Base-by-base conservation (phyloP, 2,329 filamentous ascomycete species). In the Penicillium sp. region DNA sequence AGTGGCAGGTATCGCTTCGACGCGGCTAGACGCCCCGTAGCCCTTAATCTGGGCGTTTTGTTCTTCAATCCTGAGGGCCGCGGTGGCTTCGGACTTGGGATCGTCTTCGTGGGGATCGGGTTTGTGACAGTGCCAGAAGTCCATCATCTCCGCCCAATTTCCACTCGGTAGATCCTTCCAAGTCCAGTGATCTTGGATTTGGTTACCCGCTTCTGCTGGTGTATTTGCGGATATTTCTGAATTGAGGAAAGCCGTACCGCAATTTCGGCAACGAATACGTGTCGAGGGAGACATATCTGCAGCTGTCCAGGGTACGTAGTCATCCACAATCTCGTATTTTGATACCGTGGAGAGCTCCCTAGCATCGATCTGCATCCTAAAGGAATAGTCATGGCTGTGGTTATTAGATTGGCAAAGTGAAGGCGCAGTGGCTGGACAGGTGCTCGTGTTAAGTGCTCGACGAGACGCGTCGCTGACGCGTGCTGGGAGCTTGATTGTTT, bases 91-190 rank as follows among this genome's bases (percentile, higher is more conserved):
- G 10, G 79, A 69, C 48, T 79, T 63, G 37, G 78, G 74, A 11
- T 72, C 68, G 43, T 79, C 72, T 10, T 70, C 65, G 26, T 81
- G 74, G 23, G 79, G 64, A 56, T 82, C 78, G 1, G 95, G 94
- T 74, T 97, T 97, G 73, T 99, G 94, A 68, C 94, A 99, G 74
- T 99, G 95, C 94, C 94, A 99, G 64, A 99, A 96, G 72, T 99
- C 95, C 94, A 99, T 99, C 92, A 99, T 96, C 76, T 99, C 94
- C 0, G 94, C 95, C 94, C 94, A 99, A 67, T 96, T 93, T 65
- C 96, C 92, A 68, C 92, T 96, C 0, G 94, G 94, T 16, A 99
- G 78, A 68, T 99, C 92, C 74, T 93, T 96, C 93, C 94, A 99
- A 33, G 76, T 72, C 34, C 72, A 75, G 7, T 85, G 77, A 3